Percentiles rank a stretch among this genome's conserved stretches.
Conservation (phyloP, 257 asterid species). For the Nicotiana tabacum region DNA sequence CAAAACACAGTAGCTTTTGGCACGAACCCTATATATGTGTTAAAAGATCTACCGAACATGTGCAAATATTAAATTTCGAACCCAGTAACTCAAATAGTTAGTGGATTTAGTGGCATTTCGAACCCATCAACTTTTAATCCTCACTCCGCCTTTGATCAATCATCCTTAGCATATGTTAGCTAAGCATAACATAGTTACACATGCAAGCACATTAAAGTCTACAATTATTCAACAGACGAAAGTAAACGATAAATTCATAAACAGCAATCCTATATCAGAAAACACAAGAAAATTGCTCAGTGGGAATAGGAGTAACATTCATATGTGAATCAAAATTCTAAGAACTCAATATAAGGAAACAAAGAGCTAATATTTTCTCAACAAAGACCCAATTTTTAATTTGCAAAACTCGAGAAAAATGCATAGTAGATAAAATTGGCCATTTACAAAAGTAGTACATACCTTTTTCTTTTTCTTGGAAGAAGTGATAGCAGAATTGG, state of each 20-base stretch:
- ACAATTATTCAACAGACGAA: not conserved
- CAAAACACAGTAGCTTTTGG: no score
- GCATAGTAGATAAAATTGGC: not conserved
- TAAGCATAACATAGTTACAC: not conserved
- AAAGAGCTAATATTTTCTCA: no score
- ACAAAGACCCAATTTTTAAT: no score
- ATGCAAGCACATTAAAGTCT: not conserved
- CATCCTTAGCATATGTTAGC: not conserved
- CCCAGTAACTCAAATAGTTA: no score
- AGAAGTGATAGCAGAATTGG: slow-evolving; percentile 25
- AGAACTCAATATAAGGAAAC: no score
- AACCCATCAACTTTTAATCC: no score
- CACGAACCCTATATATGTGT: no score
- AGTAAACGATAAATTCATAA: not conserved
- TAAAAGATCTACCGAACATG: no score
- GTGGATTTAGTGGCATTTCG: no score
- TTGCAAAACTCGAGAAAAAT: not conserved
- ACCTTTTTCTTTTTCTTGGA: slow-evolving; percentile 49
- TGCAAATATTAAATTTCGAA: no score
- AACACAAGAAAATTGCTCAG: not conserved
- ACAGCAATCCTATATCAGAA: not conserved
- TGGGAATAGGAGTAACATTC: no score
- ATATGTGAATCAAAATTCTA: no score
- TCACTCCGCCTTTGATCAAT: not conserved
- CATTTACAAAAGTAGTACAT: not conserved